These are phyloP conservation scores for Nakazawaea wickerhamii DNA, from an alignment of 805 yeast genomes.

Conservation along the genomic window DNA sequence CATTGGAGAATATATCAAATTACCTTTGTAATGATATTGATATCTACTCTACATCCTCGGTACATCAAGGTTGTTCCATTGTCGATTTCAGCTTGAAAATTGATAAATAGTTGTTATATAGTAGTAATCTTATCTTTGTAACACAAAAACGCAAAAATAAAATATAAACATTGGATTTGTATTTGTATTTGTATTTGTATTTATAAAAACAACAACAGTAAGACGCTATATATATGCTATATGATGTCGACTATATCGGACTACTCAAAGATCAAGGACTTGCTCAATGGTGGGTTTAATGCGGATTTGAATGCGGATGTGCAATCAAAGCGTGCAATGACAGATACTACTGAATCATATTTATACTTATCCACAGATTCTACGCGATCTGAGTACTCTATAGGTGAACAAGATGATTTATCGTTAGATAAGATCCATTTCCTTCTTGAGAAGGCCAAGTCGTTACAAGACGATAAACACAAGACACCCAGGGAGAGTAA, in stretches of 20 bases:
- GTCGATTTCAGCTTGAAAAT: conserved; percentile 85
- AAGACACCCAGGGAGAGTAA: not conserved
- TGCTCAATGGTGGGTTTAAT: no score
- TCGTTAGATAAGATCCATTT: conserved; percentile 5
- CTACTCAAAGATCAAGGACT: no score
- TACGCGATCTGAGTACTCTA: conserved; percentile 1
- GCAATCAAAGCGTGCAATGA: not conserved
- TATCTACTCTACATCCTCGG: conserved; percentile 83
- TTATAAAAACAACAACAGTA: no score
- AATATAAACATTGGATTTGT: no score
- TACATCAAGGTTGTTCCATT: conserved; percentile 86
- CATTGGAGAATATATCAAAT: conserved; percentile 54
- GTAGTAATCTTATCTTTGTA: not conserved
- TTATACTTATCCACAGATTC: conserved; percentile 9
- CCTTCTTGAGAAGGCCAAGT: conserved; percentile 3
- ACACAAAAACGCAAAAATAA: no score
- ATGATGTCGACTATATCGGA: no score
- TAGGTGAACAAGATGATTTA: conserved; percentile 1
- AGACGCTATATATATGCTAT: no score
- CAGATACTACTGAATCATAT: conserved; percentile 8
- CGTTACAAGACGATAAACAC: conserved; percentile 1
- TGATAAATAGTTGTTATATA: conserved; percentile 21
- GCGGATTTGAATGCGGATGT: not conserved
- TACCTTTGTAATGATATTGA: conserved; percentile 79
- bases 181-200: no score